Evolutionary conservation across 768 basidiomycete species (phyloP).

Genomic region (Floccularia luteovirens): DNA sequence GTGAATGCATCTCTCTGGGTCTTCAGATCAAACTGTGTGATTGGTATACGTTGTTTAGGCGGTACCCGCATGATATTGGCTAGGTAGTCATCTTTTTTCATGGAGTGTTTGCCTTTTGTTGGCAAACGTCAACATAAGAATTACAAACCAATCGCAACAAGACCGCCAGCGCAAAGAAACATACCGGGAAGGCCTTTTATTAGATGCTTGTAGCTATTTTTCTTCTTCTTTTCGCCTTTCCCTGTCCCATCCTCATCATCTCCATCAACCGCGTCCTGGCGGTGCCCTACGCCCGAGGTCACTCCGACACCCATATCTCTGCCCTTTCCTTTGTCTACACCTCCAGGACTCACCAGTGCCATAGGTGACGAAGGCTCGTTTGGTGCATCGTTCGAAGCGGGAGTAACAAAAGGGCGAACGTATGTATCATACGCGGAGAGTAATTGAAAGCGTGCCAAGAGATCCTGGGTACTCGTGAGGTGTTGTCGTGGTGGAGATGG

Average conservation of each 20-base stretch:
- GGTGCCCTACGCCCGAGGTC: constrained; percentile 24
- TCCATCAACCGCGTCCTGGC: no score
- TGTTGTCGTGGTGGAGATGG: constrained; percentile 34
- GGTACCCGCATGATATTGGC: constrained; percentile 58
- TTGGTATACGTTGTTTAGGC: constrained; percentile 61
- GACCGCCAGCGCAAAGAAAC: constrained; percentile 14
- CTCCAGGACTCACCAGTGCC: constrained; percentile 9
- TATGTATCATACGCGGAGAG: constrained; percentile 76
- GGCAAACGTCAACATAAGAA: constrained; percentile 4
- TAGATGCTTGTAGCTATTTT: constrained; percentile 70
- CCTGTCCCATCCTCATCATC: constrained; percentile 49
- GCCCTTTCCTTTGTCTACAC: constrained; percentile 42
- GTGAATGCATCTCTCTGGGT: constrained; percentile 71
- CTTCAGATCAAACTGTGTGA: constrained; percentile 53
- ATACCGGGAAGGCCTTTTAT: constrained; percentile 69
- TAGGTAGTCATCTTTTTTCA: constrained; percentile 74
- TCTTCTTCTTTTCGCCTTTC: constrained; percentile 64
- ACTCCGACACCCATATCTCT: constrained; percentile 29
- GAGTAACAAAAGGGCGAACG: constrained; percentile 46
- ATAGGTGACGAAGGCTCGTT: background rate
- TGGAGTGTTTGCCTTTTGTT: constrained; percentile 79
- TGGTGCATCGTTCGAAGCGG: constrained; percentile 14
- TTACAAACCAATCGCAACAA: constrained; percentile 3
- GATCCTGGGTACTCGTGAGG: constrained; percentile 73
- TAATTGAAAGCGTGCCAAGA: constrained; percentile 65